Conservation (phyloP, 768 basidiomycete genomes). For the Podaxis sp. region DNA sequence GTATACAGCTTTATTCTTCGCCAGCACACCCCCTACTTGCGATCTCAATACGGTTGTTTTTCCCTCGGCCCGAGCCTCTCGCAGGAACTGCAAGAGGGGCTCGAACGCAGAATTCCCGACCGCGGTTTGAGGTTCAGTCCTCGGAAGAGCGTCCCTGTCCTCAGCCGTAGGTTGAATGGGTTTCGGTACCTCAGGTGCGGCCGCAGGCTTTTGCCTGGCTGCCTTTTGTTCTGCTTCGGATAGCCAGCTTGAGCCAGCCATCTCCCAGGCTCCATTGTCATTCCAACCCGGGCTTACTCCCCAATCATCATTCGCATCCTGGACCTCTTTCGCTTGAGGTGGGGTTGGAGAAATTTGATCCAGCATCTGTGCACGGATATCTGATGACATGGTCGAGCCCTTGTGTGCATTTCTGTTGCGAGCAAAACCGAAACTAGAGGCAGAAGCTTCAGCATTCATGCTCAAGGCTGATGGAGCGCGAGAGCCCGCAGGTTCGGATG, state of each 20-base stretch:
- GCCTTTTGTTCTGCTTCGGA: not conserved
- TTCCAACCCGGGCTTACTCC: not conserved
- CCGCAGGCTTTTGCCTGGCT: not conserved
- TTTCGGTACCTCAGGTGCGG: not conserved
- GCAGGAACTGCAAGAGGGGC: conserved; percentile 6
- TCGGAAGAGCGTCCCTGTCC: no score
- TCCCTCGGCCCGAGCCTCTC: conserved; percentile 4
- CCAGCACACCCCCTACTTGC: conserved; percentile 2
- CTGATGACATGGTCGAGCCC: not conserved
- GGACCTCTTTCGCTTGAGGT: not conserved
- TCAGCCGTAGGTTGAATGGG: not conserved
- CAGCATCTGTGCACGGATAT: conserved; percentile 1
- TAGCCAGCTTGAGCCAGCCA: not conserved
- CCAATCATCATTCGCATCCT: not conserved
- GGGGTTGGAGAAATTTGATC: not conserved
- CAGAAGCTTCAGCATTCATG: not conserved
- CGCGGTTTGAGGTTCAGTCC: not conserved
- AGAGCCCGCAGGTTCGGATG: not conserved
- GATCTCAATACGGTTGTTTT: conserved; percentile 3
- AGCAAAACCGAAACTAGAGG: not conserved
- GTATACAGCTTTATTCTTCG: conserved; percentile 22
- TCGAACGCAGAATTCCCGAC: not conserved
- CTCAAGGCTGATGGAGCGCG: not conserved
- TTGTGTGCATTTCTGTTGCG: not conserved
- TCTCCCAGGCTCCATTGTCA: not conserved